phyloP scores from a whole-genome alignment of 2,329 filamentous ascomycete genomes.

The Purpureocillium takamizusanense region DNA sequence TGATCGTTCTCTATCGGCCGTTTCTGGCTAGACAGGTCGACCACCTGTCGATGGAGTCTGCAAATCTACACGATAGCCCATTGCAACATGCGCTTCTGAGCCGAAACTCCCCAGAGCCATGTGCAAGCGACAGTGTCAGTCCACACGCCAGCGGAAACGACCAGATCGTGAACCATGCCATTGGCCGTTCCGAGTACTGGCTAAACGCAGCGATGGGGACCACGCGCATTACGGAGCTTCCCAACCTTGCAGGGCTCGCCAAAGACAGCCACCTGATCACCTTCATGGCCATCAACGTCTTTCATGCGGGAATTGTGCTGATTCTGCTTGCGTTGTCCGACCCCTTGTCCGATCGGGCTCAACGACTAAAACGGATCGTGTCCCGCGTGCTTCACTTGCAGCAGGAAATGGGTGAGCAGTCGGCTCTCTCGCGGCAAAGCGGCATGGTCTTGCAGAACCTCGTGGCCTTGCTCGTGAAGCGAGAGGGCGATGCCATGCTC shows the following conservation, averaged over 20 bases:
- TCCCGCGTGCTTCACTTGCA: conserved; percentile 31
- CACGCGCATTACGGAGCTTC: conserved; percentile 22
- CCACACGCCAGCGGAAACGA: too few relatives aligned
- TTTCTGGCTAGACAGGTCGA: conserved; percentile 25
- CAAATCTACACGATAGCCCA: neutral
- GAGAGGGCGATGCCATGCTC: conserved; percentile 2
- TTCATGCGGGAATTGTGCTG: conserved; percentile 33
- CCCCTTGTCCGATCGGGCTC: conserved; percentile 29
- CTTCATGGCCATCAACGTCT: conserved; percentile 34
- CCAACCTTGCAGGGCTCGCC: conserved; percentile 24
- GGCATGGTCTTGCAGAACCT: conserved; percentile 1
- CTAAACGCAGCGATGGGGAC: conserved; percentile 28
- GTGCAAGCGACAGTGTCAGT: too few relatives aligned
- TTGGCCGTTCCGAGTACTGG: conserved; percentile 18
- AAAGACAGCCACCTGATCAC: conserved; percentile 32
- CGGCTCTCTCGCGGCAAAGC: conserved; percentile 1
- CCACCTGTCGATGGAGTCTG: conserved; percentile 10
- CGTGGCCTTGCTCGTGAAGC: neutral
- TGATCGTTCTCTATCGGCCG: conserved; percentile 32
- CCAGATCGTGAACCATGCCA: neutral
- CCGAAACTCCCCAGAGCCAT: too few relatives aligned
- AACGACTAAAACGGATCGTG: conserved; percentile 30
- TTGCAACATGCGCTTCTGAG: too few relatives aligned
- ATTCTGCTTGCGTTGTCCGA: conserved; percentile 30
- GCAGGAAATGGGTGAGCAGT: conserved; percentile 12